Evolutionary conservation across 129 eudicot genomes (phyloP).

Genomic region (Ambrosia trifida): DNA sequence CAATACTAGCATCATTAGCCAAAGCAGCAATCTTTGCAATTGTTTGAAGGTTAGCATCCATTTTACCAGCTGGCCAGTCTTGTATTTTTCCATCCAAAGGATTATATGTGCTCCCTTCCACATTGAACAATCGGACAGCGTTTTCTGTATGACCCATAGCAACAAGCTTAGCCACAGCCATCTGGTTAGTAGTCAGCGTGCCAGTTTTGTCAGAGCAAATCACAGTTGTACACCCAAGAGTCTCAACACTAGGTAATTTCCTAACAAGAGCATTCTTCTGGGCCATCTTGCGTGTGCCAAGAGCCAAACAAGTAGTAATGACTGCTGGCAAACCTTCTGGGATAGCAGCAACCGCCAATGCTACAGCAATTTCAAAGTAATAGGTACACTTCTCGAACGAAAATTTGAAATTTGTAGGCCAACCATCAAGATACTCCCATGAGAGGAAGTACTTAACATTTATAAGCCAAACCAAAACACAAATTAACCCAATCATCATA

Average conservation of each 20-base stretch:
- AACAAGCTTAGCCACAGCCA: constrained; percentile 79
- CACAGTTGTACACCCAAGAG: constrained; percentile 88
- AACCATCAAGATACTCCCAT: constrained; percentile 73
- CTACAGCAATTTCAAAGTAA: constrained; percentile 82
- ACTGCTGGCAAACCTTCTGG: constrained; percentile 95
- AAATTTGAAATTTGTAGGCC: constrained; percentile 71
- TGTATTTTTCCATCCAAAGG: constrained; percentile 73
- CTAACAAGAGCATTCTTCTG: constrained; percentile 85
- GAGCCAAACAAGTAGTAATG: constrained; percentile 83
- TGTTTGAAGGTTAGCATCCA: constrained; percentile 71
- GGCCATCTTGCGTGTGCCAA: constrained; percentile 87
- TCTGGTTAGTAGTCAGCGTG: constrained; percentile 77
- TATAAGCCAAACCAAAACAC: constrained; percentile 76
- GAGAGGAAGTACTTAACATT: constrained; percentile 73
- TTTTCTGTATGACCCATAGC: constrained; percentile 54
- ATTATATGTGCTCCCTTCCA: constrained; percentile 79
- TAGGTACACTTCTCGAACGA: constrained; percentile 85
- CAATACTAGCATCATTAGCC: constrained; percentile 86
- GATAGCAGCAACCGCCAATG: constrained; percentile 93
- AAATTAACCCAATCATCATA: constrained; percentile 66
- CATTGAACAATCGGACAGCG: constrained; percentile 47
- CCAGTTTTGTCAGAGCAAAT: constrained; percentile 90
- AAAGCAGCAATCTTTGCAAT: constrained; percentile 83
- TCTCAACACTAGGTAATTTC: constrained; percentile 86
- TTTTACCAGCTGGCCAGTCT: constrained; percentile 69